phyloP scores from a whole-genome alignment of 2,329 filamentous ascomycete genomes.

The Pseudocercospora musae region DNA sequence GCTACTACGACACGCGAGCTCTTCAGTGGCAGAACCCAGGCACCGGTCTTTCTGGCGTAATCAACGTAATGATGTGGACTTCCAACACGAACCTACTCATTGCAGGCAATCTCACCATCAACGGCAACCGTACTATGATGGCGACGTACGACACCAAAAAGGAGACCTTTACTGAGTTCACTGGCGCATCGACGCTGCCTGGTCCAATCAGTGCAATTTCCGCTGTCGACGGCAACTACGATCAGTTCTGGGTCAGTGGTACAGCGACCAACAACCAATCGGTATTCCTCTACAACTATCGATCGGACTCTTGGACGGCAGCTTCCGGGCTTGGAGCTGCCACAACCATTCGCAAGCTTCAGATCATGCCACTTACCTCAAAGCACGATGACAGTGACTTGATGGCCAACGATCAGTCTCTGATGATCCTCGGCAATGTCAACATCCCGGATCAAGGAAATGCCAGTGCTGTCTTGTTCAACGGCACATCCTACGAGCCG shows the following conservation, averaged over 20 bases:
- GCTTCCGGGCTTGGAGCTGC: slow-evolving; percentile 62
- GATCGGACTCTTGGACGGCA: slow-evolving; percentile 66
- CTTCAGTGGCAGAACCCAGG: slow-evolving; percentile 80
- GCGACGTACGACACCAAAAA: slow-evolving; percentile 68
- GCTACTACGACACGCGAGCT: slow-evolving; percentile 67
- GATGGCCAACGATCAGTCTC: slow-evolving; percentile 63
- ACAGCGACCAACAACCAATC: slow-evolving; percentile 58
- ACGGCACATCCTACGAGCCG: slow-evolving; percentile 73
- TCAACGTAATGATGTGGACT: slow-evolving; percentile 73
- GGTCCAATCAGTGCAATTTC: slow-evolving; percentile 76
- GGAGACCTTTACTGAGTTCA: slow-evolving; percentile 63
- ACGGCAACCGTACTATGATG: slow-evolving; percentile 63
- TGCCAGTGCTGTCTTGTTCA: slow-evolving; percentile 81
- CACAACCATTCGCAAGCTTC: slow-evolving; percentile 73
- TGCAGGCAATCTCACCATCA: slow-evolving; percentile 71
- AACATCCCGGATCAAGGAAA: slow-evolving; percentile 72
- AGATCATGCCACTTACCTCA: slow-evolving; percentile 70
- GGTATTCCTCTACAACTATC: slow-evolving; percentile 75
- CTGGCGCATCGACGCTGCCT: slow-evolving; percentile 64
- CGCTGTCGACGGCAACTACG: slow-evolving; percentile 67
- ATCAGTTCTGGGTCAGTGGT: slow-evolving; percentile 80
- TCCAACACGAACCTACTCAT: slow-evolving; percentile 69
- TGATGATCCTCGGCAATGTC: slow-evolving; percentile 83
- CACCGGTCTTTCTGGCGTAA: slow-evolving; percentile 65
- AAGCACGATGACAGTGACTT: slow-evolving; percentile 64